A percentile compares a stretch with the other conserved stretches of the same genome.
These are phyloP conservation scores for Stemphylium vesicarium DNA, from an alignment of 2,329 filamentous ascomycete species.

Conservation along the genomic window DNA sequence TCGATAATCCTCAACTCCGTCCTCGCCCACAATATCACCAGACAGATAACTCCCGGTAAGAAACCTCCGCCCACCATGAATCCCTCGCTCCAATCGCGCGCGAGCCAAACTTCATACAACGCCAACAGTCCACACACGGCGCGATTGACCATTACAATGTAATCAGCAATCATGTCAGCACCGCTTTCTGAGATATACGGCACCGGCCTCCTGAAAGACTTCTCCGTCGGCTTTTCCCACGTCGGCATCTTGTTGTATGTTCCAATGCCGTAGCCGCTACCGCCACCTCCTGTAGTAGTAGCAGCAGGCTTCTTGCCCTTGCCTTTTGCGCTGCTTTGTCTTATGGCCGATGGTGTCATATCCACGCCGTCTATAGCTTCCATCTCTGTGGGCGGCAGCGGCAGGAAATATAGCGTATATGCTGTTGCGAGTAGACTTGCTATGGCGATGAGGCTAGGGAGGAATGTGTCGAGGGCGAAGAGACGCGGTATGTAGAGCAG, in stretches of 20 bases:
- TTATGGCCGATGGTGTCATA: neutral
- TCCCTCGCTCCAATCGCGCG: constrained; percentile 32
- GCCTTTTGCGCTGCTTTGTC: constrained; percentile 15
- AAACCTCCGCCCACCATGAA: constrained; percentile 47
- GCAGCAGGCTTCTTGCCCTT: constrained; percentile 12
- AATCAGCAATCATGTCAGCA: constrained; percentile 60
- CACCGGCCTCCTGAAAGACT: constrained; percentile 20
- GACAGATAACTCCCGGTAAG: constrained; percentile 62
- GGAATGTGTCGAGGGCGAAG: constrained; percentile 45
- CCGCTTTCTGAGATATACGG: constrained; percentile 30
- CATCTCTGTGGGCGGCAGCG: constrained; percentile 58
- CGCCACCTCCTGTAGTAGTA: neutral
- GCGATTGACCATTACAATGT: constrained; percentile 67
- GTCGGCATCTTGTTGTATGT: constrained; percentile 8
- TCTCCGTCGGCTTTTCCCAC: constrained; percentile 11
- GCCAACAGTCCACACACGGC: constrained; percentile 61
- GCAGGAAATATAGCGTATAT: constrained; percentile 65
- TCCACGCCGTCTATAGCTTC: constrained; percentile 14
- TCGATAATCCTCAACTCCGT: constrained; percentile 72
- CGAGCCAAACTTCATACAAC: constrained; percentile 42
- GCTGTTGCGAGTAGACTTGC: constrained; percentile 68
- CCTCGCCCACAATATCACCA: constrained; percentile 66
- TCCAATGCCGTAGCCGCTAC: constrained; percentile 7
- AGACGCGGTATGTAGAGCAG: constrained; percentile 63
- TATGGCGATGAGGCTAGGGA: constrained; percentile 64